Percentiles rank a stretch among this genome's conserved stretches.
Conservation (phyloP, 1,139 yeast species). For the Debaryomyces nepalensis region DNA sequence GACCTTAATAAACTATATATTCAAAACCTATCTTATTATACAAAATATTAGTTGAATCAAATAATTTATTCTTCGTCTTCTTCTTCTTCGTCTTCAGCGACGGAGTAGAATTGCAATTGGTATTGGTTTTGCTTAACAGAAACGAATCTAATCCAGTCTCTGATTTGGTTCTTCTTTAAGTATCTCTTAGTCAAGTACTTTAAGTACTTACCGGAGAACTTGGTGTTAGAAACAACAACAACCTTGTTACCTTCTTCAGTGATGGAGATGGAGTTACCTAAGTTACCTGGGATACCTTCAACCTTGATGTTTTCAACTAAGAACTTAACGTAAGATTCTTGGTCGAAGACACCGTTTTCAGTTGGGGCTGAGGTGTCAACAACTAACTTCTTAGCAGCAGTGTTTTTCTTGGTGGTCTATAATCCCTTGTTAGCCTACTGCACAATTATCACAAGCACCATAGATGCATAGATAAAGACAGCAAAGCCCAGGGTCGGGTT, state of each 20-base stretch:
- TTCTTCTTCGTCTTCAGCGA: constrained; percentile 93
- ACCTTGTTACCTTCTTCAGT: constrained; percentile 84
- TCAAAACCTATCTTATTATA: constrained; percentile 11
- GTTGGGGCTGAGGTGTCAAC: constrained; percentile 98
- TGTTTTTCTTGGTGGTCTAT: constrained; percentile 80
- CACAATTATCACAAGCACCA: constrained; percentile 44
- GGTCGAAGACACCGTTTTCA: constrained; percentile 97
- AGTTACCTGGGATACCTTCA: constrained; percentile 94
- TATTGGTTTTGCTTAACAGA: constrained; percentile 95
- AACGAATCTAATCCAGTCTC: constrained; percentile 99
- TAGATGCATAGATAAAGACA: constrained; percentile 47
- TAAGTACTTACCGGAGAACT: constrained; percentile 99
- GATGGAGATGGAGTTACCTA: constrained; percentile 92
- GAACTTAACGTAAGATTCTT: constrained; percentile 97
- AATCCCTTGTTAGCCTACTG: constrained; percentile 61
- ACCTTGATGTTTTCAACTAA: constrained; percentile 99
- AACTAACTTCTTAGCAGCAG: constrained; percentile 85
- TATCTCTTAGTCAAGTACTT: constrained; percentile 99
- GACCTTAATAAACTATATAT: constrained; percentile 11
- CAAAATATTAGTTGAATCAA: constrained; percentile 14
- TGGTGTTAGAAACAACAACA: constrained; percentile 87
- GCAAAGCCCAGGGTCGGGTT: constrained; percentile 59
- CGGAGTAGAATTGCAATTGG: constrained; percentile 99
- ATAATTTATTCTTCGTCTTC: constrained; percentile 80
- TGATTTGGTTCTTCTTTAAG: constrained; percentile 99